Conservation (phyloP, 306 rosid genomes). For the cucumber (Cucumis sativus) region DNA sequence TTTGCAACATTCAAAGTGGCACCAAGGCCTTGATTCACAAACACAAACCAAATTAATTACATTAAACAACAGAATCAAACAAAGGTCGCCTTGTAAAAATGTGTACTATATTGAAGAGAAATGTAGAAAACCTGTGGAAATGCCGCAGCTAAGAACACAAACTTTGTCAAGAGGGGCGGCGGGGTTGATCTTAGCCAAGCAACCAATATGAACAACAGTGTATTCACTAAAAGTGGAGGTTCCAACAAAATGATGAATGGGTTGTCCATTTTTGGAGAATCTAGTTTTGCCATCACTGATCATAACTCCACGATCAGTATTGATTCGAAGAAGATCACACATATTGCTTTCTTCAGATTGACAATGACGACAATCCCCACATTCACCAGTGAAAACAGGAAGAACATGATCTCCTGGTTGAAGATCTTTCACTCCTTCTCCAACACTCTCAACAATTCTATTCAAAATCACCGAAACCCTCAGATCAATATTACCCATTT, state of each 20-base stretch:
- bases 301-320: constrained; percentile 79
- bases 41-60: neutral
- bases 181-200: constrained; percentile 73
- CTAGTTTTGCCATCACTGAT: constrained; percentile 43
- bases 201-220: constrained; percentile 69
- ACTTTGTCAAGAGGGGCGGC: constrained; percentile 90
- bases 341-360: constrained; percentile 85
- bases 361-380: constrained; percentile 76
- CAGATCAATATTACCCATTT: neutral
- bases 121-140: constrained; percentile 51
- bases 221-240: constrained; percentile 86
- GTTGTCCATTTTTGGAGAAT: constrained; percentile 64
- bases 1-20: constrained; percentile 86
- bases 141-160: constrained; percentile 82
- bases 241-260: constrained; percentile 68
- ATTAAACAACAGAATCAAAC: neutral
- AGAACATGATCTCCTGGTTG: constrained; percentile 82
- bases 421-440: constrained; percentile 76
- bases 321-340: constrained; percentile 84
- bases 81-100: too few species aligned
- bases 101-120: neutral
- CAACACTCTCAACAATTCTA: constrained; percentile 68
- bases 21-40: constrained; percentile 48
- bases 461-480: neutral
- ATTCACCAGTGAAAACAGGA: constrained; percentile 86